Evolutionary conservation across 768 basidiomycete species (phyloP).

Genomic region (Pleurotus citrinopileatus): DNA sequence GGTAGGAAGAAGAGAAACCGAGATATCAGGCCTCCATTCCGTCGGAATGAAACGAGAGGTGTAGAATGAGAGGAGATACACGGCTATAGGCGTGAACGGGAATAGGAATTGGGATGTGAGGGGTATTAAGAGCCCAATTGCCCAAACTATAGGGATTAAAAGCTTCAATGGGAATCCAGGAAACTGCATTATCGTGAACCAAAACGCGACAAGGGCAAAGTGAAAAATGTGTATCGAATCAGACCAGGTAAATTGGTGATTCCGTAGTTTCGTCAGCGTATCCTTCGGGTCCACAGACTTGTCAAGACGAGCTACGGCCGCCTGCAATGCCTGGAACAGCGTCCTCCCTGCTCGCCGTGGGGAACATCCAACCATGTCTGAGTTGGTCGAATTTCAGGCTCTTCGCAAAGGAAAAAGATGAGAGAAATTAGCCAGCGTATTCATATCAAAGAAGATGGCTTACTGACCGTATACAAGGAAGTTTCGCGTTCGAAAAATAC

Average conservation of each 20-base stretch:
- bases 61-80: conserved; percentile 86
- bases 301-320: conserved; percentile 68
- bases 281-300: conserved; percentile 71
- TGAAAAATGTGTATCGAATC: conserved; percentile 70
- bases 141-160: conserved; percentile 70
- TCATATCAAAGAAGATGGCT: too few species aligned
- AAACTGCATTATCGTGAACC: conserved; percentile 68
- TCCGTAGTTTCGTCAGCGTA: conserved; percentile 56
- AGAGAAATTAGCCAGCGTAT: too few species aligned
- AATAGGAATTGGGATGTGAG: conserved; percentile 89
- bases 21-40: conserved; percentile 74
- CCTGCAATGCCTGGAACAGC: conserved; percentile 44
- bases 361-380: conserved; percentile 2
- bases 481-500: too few species aligned
- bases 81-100: conserved; percentile 83
- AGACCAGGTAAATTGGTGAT: conserved; percentile 50
- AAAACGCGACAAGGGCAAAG: conserved; percentile 58
- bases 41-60: conserved; percentile 83
- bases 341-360: neutral
- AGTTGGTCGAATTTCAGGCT: neutral
- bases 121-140: conserved; percentile 70
- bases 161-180: conserved; percentile 76
- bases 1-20: conserved; percentile 91
- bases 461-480: too few species aligned
- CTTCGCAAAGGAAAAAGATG: neutral